phyloP scores from a whole-genome alignment of 495 filamentous ascomycete species.

The Penicillium antarcticum region DNA sequence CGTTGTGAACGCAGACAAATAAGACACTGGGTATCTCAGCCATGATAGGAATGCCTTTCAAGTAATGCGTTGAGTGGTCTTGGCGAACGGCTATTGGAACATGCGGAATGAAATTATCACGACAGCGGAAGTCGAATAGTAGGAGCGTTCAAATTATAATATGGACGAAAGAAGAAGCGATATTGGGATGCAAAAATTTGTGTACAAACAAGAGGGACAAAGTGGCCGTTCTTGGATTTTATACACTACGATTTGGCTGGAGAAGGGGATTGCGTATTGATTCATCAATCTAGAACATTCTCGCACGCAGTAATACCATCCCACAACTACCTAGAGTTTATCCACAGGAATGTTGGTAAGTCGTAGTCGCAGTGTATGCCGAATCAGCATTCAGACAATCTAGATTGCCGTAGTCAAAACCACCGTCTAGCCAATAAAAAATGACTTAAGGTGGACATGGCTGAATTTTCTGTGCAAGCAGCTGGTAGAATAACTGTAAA shows the following conservation, averaged over 20 bases:
- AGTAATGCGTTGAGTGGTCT: conserved; percentile 1
- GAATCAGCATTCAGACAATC: no score
- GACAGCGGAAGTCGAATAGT: conserved; percentile 7
- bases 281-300: no score
- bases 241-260: conserved; percentile 11
- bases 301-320: no score
- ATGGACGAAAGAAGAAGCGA: background rate
- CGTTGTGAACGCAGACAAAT: conserved; percentile 31
- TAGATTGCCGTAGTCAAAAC: no score
- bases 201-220: conserved; percentile 2
- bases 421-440: no score
- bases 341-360: no score
- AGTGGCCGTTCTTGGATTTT: conserved; percentile 6
- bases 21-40: conserved; percentile 23
- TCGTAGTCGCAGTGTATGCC: no score
- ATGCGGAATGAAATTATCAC: conserved; percentile 8
- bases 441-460: no score
- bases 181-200: background rate
- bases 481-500: no score
- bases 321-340: no score
- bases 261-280: no score
- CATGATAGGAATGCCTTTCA: conserved; percentile 13
- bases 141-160: conserved; percentile 4
- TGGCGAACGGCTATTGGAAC: conserved; percentile 10
- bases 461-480: no score